Base-by-base conservation (phyloP, 768 basidiomycete species). In the Trametes maxima region DNA sequence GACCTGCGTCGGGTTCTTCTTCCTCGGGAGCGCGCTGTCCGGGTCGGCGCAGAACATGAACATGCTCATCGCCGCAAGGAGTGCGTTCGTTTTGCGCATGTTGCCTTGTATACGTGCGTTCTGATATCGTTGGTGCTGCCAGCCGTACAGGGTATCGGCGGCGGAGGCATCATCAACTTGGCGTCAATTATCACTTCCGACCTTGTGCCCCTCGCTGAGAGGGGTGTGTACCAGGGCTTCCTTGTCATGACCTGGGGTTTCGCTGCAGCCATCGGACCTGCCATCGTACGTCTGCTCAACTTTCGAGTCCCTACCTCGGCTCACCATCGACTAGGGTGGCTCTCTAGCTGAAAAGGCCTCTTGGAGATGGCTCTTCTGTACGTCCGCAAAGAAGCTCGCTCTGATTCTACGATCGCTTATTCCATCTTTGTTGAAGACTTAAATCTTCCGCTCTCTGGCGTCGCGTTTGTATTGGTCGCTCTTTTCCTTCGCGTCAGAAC, bases 21-120 rank as follows among this genome's bases (percentile, higher is more conserved):
- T 77, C 2, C 22, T 79, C 28, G 80, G 81, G 0, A 75, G 74
- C 21, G 79, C 77, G 0, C 37, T 81, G 3, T 71, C 70, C 11
- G 81, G 78, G 0, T 69, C 76, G 0, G 76, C 79, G 0, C 68
- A 75, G 46, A 76, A 55, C 52, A 79, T 81, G 76, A 58, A 62
- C 4, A 74, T 74, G 76, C 62, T 79, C 5, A 79, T 81, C 55
- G 77, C 73, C 2, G 78, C 75, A 0, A 65, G 80, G 17, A 62
- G 65, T 65, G 42, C 39, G 60, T 62, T 0, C 22, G 3, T 19
- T 37, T 10, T 19, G 6, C 10, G 3, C 2, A 0, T 43, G n/a
- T 8, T 22, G 14, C 21, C 0, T 33, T 3, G 22, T 39, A 3
- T 28, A 43, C 36, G n/a, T n/a, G n/a, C n/a, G n/a, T n/a, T n/a